Percentiles rank a stretch among this genome's conserved stretches.
Evolutionary conservation across 352 stramenopile species (phyloP).

Genomic region (Phytopythium mirpurense): DNA sequence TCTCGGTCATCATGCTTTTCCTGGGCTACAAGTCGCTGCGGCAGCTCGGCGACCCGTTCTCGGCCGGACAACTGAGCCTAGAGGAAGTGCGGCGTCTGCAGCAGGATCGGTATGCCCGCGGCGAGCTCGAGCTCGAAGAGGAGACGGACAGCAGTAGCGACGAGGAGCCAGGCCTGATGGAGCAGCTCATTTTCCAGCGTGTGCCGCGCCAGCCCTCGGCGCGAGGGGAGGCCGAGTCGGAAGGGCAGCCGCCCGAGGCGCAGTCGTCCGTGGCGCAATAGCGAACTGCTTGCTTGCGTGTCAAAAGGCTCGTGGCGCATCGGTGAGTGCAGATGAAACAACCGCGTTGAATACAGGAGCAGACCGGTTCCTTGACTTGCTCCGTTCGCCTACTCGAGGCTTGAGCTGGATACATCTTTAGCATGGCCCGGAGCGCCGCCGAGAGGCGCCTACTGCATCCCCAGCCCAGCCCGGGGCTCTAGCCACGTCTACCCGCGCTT

Average conservation of each 20-base stretch:
- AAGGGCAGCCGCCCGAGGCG: too few relatives aligned
- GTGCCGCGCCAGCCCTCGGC: not conserved
- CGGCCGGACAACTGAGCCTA: conserved; percentile 52
- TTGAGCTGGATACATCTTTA: too few relatives aligned
- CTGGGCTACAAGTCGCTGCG: conserved; percentile 43
- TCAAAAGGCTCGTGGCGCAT: too few relatives aligned
- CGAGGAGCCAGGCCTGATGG: conserved; percentile 10
- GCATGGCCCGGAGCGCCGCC: not conserved
- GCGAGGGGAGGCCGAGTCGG: not conserved
- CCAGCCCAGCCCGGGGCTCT: not conserved
- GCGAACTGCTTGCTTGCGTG: too few relatives aligned
- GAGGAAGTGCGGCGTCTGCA: conserved; percentile 66
- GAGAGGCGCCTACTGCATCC: not conserved
- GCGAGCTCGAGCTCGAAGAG: conserved; percentile 29
- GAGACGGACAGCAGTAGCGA: conserved; percentile 53
- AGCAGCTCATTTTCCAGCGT: conserved; percentile 5
- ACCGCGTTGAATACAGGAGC: not conserved
- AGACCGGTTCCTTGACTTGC: not conserved
- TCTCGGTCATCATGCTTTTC: conserved; percentile 45
- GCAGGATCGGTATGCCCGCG: conserved; percentile 61
- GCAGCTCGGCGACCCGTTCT: conserved; percentile 36
- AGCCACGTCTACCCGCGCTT: conserved; percentile 38
- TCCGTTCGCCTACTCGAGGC: not conserved
- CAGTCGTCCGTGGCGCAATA: too few relatives aligned
- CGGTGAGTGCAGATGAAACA: not conserved